Percentiles rank a stretch among this genome's conserved stretches.
phyloP scores from a whole-genome alignment of 257 asterid genomes.

The Petunia axillaris region DNA sequence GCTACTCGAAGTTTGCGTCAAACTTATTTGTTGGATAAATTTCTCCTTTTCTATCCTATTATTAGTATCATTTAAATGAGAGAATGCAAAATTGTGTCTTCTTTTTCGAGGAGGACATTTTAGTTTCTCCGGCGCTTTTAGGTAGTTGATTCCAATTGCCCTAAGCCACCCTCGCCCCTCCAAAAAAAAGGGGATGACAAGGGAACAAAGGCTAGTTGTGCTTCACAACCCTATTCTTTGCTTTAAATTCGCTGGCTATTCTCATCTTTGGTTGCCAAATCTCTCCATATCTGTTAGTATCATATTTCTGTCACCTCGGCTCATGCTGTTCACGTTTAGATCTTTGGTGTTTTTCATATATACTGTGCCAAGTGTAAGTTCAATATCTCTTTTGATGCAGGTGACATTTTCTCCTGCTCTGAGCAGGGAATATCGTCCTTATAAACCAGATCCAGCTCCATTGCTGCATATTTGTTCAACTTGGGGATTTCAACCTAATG shows the following conservation, averaged over 20 bases:
- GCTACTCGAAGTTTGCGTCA: too few species aligned
- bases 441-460: slow-evolving; percentile 94
- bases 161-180: neutral
- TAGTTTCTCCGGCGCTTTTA: neutral
- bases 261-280: neutral
- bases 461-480: slow-evolving; percentile 74
- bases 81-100: neutral
- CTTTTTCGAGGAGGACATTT: neutral
- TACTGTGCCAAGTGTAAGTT: neutral
- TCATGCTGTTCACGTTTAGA: neutral
- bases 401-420: slow-evolving; percentile 85
- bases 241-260: neutral
- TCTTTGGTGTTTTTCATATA: neutral
- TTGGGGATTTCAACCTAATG: slow-evolving; percentile 76
- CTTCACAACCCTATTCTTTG: neutral
- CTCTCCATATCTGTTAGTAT: neutral
- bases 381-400: slow-evolving; percentile 44
- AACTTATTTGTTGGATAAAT: neutral
- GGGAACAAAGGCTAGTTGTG: neutral
- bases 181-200: neutral
- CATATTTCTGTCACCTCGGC: neutral
- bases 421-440: slow-evolving; percentile 89
- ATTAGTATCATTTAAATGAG: slow-evolving; percentile 15
- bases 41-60: neutral
- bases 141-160: neutral